Percentiles rank a stretch among this genome's conserved stretches.
Conservation (phyloP, 2,329 filamentous ascomycete genomes). For the Cytospora piceae region DNA sequence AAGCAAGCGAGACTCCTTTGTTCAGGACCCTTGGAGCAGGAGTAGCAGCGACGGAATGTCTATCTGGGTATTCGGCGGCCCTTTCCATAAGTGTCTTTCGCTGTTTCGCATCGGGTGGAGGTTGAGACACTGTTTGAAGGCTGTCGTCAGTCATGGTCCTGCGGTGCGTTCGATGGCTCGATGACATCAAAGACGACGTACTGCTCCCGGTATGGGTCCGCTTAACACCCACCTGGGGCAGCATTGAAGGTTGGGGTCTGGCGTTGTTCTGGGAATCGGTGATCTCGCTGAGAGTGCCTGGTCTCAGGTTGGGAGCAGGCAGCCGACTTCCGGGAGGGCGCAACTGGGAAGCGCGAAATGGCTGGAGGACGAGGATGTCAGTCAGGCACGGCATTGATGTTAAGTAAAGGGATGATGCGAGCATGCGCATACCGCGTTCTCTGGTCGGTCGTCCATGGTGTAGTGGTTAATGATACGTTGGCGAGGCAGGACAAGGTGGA, state of each 20-base stretch:
- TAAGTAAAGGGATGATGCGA: neutral
- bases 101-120: constrained; percentile 55
- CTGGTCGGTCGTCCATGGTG: constrained; percentile 41
- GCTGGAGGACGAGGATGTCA: constrained; percentile 19
- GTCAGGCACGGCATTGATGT: constrained; percentile 1
- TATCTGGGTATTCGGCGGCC: constrained; percentile 54
- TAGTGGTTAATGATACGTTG: constrained; percentile 35
- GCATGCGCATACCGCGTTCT: constrained; percentile 40
- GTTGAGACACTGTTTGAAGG: constrained; percentile 48
- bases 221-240: constrained; percentile 52
- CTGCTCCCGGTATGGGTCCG: constrained; percentile 42
- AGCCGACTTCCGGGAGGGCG: constrained; percentile 31
- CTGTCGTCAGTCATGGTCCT: constrained; percentile 29
- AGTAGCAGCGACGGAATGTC: constrained; percentile 36
- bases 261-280: constrained; percentile 65
- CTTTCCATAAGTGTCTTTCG: constrained; percentile 61
- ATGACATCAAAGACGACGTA: constrained; percentile 33
- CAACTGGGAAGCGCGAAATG: constrained; percentile 35
- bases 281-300: constrained; percentile 54
- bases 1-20: constrained; percentile 49
- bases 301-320: constrained; percentile 31
- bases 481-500: constrained; percentile 29
- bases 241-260: constrained; percentile 49
- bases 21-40: constrained; percentile 47
- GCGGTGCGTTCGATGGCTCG: constrained; percentile 1